Base-by-base conservation (phyloP, 2,329 filamentous ascomycete species). In the Chaetomiaceae sp. region DNA sequence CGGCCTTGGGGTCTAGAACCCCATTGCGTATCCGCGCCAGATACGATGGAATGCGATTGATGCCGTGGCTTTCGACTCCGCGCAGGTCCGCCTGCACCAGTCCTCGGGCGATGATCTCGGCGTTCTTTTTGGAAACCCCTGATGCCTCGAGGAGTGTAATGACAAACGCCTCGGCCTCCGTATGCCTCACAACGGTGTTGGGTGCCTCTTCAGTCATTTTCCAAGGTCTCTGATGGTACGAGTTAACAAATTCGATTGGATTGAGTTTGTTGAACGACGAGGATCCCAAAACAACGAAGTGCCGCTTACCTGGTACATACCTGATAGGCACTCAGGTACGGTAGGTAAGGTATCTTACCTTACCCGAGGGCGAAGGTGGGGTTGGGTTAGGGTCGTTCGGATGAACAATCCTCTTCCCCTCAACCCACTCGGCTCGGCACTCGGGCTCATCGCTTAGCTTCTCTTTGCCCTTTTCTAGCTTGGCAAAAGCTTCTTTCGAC, bases 11-110 rank as follows among this genome's bases (percentile, higher is more conserved):
- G 60, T 87, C 75, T 7, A 92, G 77, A 2, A 87, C 85, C 2
- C 84, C 83, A 63, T 85, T 77, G 2, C 86, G 81, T 57, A 91
- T 79, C 16, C 88, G 84, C 49, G 81, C 77, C 73, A 91, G 81
- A 72, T 92, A 92, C 0, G 84, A 88, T 1, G 87, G 87, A 36
- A 92, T 82, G 5, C 88, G 82, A 67, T 89, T 89, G 66, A 87
- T 82, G 55, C 85, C 88, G 66, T 92, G 88, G 0, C 86, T 89
- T 64, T 92, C 88, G 23, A 91, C 84, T 45, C 87, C 88, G 36
- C 88, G 83, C 1, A 92, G 78, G 61, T 92, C 88, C 11, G 88
- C 88, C 32, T 81, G 80, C 1, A 91, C 77, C 1, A 92, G 80
- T 57, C 84, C 87, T 56, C 73, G 71, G n/a, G 87, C 82, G 11